phyloP scores from a whole-genome alignment of 2,329 filamentous ascomycete genomes.

The Cercospora zeae-maydis region DNA sequence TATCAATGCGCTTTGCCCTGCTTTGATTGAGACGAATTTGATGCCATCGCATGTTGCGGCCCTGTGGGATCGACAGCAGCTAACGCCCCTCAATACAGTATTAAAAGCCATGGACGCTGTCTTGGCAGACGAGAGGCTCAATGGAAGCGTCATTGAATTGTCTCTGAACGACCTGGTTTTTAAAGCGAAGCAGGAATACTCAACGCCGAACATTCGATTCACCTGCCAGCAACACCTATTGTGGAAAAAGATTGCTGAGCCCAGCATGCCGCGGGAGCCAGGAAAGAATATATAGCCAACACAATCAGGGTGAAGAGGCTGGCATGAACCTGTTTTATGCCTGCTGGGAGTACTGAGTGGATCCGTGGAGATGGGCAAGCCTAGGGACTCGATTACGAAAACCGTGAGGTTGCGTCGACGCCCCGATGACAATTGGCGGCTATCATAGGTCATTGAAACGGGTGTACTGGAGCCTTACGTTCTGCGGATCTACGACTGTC shows the following conservation, averaged over 20 bases:
- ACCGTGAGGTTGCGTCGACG: background rate
- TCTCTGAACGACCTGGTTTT: constrained; percentile 42
- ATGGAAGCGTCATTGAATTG: constrained; percentile 43
- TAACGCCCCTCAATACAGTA: constrained; percentile 39
- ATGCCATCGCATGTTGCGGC: constrained; percentile 30
- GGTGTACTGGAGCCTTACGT: background rate
- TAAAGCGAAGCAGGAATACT: constrained; percentile 39
- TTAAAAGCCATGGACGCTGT: constrained; percentile 37
- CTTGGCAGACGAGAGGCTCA: constrained; percentile 33
- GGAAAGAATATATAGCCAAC: constrained; percentile 16
- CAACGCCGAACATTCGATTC: constrained; percentile 43
- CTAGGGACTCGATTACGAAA: background rate
- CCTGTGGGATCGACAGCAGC: constrained; percentile 34
- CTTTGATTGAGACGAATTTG: constrained; percentile 37
- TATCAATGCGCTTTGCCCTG: constrained; percentile 39
- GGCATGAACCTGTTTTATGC: background rate
- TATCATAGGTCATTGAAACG: background rate
- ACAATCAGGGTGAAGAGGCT: background rate
- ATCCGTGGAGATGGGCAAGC: background rate
- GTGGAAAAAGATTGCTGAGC: constrained; percentile 34
- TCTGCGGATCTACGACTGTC: background rate
- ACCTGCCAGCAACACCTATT: constrained; percentile 34
- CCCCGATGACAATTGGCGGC: background rate
- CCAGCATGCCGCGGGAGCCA: constrained; percentile 16
- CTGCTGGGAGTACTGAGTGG: background rate